Evolutionary conservation across 345 rosid species (phyloP), one percentile per base, ranked within the genome.

Genomic region (Cardamine occulta): DNA sequence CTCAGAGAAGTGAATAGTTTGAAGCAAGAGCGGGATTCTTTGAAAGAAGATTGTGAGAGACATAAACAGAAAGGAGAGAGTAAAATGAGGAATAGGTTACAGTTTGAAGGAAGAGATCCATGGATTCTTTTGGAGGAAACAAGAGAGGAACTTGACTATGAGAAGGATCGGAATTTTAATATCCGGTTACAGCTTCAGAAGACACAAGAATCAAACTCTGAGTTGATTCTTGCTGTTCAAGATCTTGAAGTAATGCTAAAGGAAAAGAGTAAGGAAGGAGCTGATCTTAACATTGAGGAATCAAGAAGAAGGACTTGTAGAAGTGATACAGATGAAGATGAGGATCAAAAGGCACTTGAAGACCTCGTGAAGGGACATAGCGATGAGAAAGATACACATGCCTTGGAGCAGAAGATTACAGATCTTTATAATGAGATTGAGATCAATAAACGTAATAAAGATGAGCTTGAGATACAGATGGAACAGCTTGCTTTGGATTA

Each of bases 401-500:
- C 74, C 32, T 81, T 92, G 60, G 96, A 89, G 87, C 85, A 88
- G 85, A 89, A 79, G 84, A 72, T 95, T 26, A 74, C 80, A 70
- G 94, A 89, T 11, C 88, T 95, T 4, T 66, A 74, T 62, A 86
- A 84, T 39, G 98, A 93, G 82, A 79, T 90, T 35, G 96, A 95
- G 86, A 86, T 86, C 73, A 88, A 81, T 67, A 86, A 83, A 78
- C 82, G 93, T 63, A 95, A 91, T 26, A 96, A 82, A 79, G 95
- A 93, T 68, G 98, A 91, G 75, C 81, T 91, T 44, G 95, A 93
- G 91, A 86, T 84, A 78, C 97, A 91, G 74, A 86, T 89, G 93
- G 96, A 96, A 84, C 98, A 93, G 80, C 87, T 96, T 57, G 99
- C 94, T 47, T 85, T 96, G 64, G 99, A 96, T 67, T 91, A 96